Evolutionary conservation across 176 grass and related monocot species (phyloP).

Genomic region (Eleusine indica): DNA sequence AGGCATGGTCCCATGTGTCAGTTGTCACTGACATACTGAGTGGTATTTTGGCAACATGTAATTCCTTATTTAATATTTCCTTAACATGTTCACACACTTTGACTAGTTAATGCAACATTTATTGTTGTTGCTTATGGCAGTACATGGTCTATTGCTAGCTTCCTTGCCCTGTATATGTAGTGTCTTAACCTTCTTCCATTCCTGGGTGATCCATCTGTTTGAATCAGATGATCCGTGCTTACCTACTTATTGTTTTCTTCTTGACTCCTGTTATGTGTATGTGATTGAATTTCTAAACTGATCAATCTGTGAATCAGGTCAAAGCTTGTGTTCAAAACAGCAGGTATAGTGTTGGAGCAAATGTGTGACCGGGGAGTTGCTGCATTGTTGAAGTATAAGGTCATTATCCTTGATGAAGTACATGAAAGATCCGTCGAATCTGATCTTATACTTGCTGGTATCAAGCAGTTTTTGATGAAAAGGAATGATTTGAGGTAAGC

Average conservation of each 20-base stretch:
- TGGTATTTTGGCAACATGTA: too few relatives aligned
- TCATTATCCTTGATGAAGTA: conserved; percentile 97
- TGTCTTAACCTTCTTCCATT: background rate
- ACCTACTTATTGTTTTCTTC: background rate
- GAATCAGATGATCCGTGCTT: conserved; percentile 14
- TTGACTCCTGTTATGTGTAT: background rate
- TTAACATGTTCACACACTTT: too few relatives aligned
- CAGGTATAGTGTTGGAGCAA: conserved; percentile 91
- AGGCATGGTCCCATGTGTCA: too few relatives aligned
- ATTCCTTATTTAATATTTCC: too few relatives aligned
- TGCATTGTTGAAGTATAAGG: conserved; percentile 77
- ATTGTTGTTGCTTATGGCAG: background rate
- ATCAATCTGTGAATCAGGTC: conserved; percentile 59
- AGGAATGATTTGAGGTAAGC: conserved; percentile 79
- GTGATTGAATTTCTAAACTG: background rate
- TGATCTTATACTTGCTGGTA: conserved; percentile 82
- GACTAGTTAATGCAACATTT: background rate
- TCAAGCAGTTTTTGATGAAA: conserved; percentile 92
- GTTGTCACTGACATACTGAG: too few relatives aligned
- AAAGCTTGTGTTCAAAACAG: conserved; percentile 96
- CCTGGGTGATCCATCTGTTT: background rate
- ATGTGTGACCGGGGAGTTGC: conserved; percentile 77
- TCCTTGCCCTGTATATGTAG: background rate
- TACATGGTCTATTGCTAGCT: background rate
- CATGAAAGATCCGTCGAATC: conserved; percentile 96